Percentiles rank a stretch among this genome's conserved stretches.
phyloP scores from a whole-genome alignment of 768 basidiomycete species.

The Mycena crocata region DNA sequence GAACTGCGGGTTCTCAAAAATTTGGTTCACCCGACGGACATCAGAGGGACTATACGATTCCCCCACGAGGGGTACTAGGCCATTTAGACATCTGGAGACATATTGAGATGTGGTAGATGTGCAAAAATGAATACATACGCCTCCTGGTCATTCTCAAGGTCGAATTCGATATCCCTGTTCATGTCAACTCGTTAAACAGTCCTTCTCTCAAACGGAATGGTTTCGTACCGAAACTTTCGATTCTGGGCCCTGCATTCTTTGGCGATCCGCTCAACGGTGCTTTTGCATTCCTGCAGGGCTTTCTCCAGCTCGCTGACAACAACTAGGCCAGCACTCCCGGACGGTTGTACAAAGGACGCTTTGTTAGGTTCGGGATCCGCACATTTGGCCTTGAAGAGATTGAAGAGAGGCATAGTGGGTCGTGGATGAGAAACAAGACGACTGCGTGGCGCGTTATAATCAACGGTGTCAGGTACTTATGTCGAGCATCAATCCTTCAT shows the following conservation, averaged over 20 bases:
- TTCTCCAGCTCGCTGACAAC: conserved; percentile 12
- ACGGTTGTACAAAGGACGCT: conserved; percentile 10
- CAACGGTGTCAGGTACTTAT: no score
- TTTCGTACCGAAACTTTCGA: conserved; percentile 10
- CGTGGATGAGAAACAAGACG: neutral
- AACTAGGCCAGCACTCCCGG: neutral
- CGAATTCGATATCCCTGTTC: conserved; percentile 66
- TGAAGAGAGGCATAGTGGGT: conserved; percentile 14
- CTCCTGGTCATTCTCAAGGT: conserved; percentile 55
- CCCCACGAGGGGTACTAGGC: neutral
- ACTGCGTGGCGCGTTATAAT: neutral
- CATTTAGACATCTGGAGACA: conserved; percentile 2
- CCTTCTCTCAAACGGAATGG: neutral
- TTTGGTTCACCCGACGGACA: conserved; percentile 58
- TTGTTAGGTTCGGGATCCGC: conserved; percentile 10
- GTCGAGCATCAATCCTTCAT: no score
- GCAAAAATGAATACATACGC: neutral
- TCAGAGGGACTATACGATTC: conserved; percentile 44
- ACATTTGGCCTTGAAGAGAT: conserved; percentile 16
- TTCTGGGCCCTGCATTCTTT: conserved; percentile 15
- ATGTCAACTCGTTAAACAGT: neutral
- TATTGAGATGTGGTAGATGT: neutral
- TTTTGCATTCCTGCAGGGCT: conserved; percentile 14
- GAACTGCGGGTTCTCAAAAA: conserved; percentile 63
- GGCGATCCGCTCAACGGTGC: conserved; percentile 9